A percentile compares a stretch with the other conserved stretches of the same genome.
phyloP scores from a whole-genome alignment of 352 stramenopile species.

The Globisporangium heterothallicum region DNA sequence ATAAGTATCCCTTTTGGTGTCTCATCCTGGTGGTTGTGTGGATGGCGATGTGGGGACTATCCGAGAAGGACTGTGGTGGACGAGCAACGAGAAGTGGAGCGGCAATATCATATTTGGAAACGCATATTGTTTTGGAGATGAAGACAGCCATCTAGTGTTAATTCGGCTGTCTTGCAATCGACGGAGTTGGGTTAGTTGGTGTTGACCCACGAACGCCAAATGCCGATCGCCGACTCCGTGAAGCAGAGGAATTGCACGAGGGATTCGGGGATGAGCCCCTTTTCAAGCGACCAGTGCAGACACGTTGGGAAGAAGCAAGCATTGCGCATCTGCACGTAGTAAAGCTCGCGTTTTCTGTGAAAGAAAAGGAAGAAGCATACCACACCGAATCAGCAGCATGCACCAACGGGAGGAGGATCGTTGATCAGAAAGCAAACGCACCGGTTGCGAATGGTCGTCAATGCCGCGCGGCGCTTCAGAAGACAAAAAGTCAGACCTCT shows the following conservation, averaged over 20 bases:
- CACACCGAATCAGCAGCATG: too few species aligned
- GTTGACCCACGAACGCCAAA: constrained; percentile 75
- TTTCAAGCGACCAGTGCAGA: constrained; percentile 76
- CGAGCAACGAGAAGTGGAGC: too few species aligned
- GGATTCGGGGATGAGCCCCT: constrained; percentile 61
- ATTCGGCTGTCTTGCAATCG: neutral
- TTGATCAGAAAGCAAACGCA: constrained; percentile 9
- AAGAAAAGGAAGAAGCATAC: neutral
- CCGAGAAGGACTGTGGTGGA: too few species aligned
- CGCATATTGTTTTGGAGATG: too few species aligned
- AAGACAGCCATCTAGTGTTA: constrained; percentile 2
- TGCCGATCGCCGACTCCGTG: constrained; percentile 49
- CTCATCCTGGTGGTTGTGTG: too few species aligned
- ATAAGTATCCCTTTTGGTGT: too few species aligned
- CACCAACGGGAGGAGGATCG: neutral
- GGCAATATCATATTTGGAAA: too few species aligned
- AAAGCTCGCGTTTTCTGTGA: constrained; percentile 59
- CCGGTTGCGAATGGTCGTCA: constrained; percentile 44
- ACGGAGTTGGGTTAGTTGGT: constrained; percentile 15
- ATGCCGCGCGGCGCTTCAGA: constrained; percentile 28
- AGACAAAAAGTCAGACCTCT: constrained; percentile 5
- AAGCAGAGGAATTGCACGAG: constrained; percentile 72
- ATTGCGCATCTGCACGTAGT: constrained; percentile 77
- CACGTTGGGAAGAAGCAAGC: constrained; percentile 76
- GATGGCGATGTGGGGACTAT: too few species aligned